phyloP scores from a whole-genome alignment of 2,329 filamentous ascomycete species.

The Calonectria multiphialidica region DNA sequence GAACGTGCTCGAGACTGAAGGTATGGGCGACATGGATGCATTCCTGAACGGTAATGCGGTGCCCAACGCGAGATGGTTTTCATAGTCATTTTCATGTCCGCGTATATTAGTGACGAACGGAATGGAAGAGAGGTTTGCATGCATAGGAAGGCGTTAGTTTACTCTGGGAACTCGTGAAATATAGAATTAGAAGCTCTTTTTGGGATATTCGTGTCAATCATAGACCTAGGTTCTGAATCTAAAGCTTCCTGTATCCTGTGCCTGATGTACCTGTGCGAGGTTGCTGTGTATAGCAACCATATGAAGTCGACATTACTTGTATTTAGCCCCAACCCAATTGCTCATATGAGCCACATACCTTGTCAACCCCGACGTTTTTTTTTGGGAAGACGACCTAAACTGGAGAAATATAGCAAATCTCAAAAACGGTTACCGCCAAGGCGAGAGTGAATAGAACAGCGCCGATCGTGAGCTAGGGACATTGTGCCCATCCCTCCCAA shows the following conservation, averaged over 20 bases:
- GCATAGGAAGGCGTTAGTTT: conserved; percentile 29
- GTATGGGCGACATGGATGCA: conserved; percentile 71
- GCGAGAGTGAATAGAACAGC: not conserved
- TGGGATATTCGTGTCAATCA: not conserved
- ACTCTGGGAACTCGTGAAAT: conserved; percentile 11
- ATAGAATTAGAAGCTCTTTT: conserved; percentile 33
- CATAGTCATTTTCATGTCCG: conserved; percentile 7
- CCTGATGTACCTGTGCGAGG: not conserved
- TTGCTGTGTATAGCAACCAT: not conserved
- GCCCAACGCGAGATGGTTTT: conserved; percentile 50
- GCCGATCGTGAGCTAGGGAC: not conserved
- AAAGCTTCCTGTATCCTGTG: not conserved
- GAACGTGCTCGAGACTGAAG: conserved; percentile 80
- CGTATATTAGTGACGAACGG: conserved; percentile 18
- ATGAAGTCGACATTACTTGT: not conserved
- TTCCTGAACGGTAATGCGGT: conserved; percentile 61
- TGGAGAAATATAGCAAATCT: not conserved
- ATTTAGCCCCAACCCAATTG: not conserved
- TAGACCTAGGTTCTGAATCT: conserved; percentile 9
- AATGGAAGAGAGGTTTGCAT: conserved; percentile 15
- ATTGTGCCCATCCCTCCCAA: not conserved
- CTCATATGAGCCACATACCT: not conserved
- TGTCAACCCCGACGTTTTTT: not conserved
- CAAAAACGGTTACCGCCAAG: not conserved
- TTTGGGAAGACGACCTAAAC: not conserved